Evolutionary conservation across 108 stramenopile genomes (phyloP).

Genomic region (Fistulifera pelliculosa): DNA sequence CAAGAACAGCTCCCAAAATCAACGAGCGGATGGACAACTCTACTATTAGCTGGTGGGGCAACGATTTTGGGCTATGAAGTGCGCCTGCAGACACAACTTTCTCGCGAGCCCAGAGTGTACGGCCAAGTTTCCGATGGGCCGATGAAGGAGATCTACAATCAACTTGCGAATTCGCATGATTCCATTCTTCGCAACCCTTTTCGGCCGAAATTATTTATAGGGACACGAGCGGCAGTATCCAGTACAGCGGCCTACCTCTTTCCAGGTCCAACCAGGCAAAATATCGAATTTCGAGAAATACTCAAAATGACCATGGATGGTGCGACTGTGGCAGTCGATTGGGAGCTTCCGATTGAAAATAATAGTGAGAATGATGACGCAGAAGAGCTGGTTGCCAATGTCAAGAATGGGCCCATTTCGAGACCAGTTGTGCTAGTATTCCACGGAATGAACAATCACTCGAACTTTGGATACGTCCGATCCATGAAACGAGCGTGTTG

Average conservation of each 20-base stretch:
- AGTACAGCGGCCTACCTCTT: conserved; percentile 60
- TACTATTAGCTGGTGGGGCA: conserved; percentile 28
- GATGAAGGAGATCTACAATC: conserved; percentile 14
- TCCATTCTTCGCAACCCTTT: conserved; percentile 50
- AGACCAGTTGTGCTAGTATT: conserved; percentile 45
- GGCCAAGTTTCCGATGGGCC: conserved; percentile 27
- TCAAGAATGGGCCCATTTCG: conserved; percentile 14
- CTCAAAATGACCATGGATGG: conserved; percentile 62
- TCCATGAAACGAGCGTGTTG: conserved; percentile 63
- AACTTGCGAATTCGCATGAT: conserved; percentile 20
- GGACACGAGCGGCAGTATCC: conserved; percentile 59
- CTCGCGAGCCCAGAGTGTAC: conserved; percentile 23
- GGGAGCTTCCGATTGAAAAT: conserved; percentile 47
- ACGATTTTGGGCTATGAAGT: conserved; percentile 30
- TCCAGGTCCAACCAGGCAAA: conserved; percentile 18
- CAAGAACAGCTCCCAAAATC: conserved; percentile 39
- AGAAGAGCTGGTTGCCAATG: neutral
- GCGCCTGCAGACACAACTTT: conserved; percentile 5
- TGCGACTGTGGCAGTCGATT: conserved; percentile 64
- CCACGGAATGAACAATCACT: conserved; percentile 84
- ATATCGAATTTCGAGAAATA: conserved; percentile 43
- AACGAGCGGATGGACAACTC: conserved; percentile 49
- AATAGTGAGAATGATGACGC: neutral
- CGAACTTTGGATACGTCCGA: conserved; percentile 77
- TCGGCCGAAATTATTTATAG: conserved; percentile 64